phyloP scores from a whole-genome alignment of 2,329 filamentous ascomycete genomes.

The Emericellopsis cladophorae region DNA sequence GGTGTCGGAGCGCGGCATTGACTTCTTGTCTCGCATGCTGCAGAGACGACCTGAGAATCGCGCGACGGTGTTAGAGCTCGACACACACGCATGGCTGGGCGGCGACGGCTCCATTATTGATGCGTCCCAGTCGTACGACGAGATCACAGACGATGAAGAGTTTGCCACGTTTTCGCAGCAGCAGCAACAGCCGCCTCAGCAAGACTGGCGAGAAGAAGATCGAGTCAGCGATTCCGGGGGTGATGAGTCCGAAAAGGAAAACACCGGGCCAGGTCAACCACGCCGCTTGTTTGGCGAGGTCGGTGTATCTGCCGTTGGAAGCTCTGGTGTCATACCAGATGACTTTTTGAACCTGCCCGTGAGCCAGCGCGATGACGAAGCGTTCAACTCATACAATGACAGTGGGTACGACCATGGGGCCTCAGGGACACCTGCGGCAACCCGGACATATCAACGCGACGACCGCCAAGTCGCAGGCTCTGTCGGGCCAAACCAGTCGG shows the following conservation, averaged over 20 bases:
- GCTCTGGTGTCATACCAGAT: slow-evolving; percentile 35
- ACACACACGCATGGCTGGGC: slow-evolving; percentile 62
- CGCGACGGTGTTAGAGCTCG: slow-evolving; percentile 59
- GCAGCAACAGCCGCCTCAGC: slow-evolving; percentile 9
- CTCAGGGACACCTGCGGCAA: slow-evolving; percentile 11
- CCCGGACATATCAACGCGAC: slow-evolving; percentile 10
- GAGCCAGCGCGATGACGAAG: slow-evolving; percentile 24
- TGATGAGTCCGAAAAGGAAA: slow-evolving; percentile 73
- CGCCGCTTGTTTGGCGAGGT: slow-evolving; percentile 42
- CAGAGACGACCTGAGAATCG: slow-evolving; percentile 67
- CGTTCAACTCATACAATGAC: slow-evolving; percentile 29
- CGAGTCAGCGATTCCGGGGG: slow-evolving; percentile 28
- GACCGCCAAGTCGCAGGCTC: slow-evolving; percentile 6
- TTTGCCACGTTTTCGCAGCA: slow-evolving; percentile 43
- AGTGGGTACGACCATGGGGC: slow-evolving; percentile 31
- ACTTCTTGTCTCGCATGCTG: slow-evolving; percentile 70
- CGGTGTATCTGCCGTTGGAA: slow-evolving; percentile 37
- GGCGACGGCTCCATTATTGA: slow-evolving; percentile 14
- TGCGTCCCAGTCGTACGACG: slow-evolving; percentile 40
- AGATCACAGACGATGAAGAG: slow-evolving; percentile 47
- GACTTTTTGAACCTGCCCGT: slow-evolving; percentile 34
- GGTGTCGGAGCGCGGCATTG: slow-evolving; percentile 55
- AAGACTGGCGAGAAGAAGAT: slow-evolving; percentile 17
- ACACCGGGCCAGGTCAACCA: slow-evolving; percentile 36
- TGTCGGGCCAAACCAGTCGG: slow-evolving; percentile 20